phyloP scores from a whole-genome alignment of 2,329 filamentous ascomycete species.

The Fusarium miscanthi region DNA sequence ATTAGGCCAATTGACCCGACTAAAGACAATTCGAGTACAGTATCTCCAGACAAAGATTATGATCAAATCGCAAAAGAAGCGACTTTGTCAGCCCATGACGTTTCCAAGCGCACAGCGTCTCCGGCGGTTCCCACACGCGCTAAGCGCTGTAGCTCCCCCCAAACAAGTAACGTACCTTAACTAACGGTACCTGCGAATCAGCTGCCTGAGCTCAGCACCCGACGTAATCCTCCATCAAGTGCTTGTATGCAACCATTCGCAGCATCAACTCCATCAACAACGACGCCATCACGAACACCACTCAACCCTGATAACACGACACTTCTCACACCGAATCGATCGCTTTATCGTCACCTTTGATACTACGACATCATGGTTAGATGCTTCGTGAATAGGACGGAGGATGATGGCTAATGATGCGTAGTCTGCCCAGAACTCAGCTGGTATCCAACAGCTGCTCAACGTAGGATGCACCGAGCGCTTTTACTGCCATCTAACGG shows the following conservation, averaged over 20 bases:
- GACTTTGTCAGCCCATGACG: conserved; percentile 30
- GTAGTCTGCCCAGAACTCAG: conserved; percentile 97
- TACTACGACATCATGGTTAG: conserved; percentile 40
- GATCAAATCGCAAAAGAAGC: conserved; percentile 18
- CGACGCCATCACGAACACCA: conserved; percentile 20
- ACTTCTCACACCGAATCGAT: background rate
- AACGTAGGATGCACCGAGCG: conserved; percentile 73
- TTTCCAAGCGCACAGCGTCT: conserved; percentile 29
- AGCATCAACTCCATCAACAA: conserved; percentile 30
- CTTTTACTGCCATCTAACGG: background rate
- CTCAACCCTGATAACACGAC: background rate
- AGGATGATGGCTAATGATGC: conserved; percentile 42
- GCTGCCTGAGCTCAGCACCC: conserved; percentile 32
- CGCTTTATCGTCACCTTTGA: background rate
- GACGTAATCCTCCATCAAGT: conserved; percentile 35
- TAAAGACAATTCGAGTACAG: background rate
- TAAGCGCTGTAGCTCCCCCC: conserved; percentile 20
- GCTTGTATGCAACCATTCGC: conserved; percentile 33
- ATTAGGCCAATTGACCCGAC: background rate
- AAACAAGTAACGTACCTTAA: conserved; percentile 17
- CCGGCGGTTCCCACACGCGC: conserved; percentile 30
- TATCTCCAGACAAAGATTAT: conserved; percentile 1
- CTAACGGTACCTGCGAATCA: conserved; percentile 28
- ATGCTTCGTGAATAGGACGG: conserved; percentile 6
- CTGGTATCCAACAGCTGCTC: conserved; percentile 97